Evolutionary conservation across 345 rosid genomes (phyloP).

Genomic region (Linum usitatissimum): DNA sequence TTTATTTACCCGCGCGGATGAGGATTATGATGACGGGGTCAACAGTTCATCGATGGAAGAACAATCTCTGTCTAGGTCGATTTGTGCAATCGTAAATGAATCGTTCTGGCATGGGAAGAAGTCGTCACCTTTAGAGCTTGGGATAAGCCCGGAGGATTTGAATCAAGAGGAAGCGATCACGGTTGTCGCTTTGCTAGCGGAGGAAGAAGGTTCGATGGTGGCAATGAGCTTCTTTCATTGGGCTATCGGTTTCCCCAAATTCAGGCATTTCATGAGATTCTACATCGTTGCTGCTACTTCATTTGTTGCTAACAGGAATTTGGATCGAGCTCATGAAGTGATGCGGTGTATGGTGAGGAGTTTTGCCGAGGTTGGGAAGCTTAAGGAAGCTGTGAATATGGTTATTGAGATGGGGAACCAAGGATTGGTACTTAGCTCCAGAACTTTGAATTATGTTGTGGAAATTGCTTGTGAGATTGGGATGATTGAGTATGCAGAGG

Average conservation of each 20-base stretch:
- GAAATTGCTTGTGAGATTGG: slow-evolving; percentile 37
- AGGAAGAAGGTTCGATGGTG: slow-evolving; percentile 75
- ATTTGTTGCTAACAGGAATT: slow-evolving; percentile 44
- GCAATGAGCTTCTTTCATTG: slow-evolving; percentile 72
- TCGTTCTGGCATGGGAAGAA: slow-evolving; percentile 32
- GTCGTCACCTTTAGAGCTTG: slow-evolving; percentile 37
- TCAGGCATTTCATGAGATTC: slow-evolving; percentile 68
- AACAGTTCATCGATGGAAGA: slow-evolving; percentile 15
- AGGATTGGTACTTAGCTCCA: slow-evolving; percentile 36
- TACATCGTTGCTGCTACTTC: slow-evolving; percentile 55
- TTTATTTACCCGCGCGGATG: not conserved
- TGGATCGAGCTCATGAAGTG: slow-evolving; percentile 57
- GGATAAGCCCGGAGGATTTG: slow-evolving; percentile 34
- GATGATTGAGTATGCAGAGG: slow-evolving; percentile 44
- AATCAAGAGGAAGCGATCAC: slow-evolving; percentile 66
- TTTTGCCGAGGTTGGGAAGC: slow-evolving; percentile 66
- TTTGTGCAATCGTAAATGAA: slow-evolving; percentile 45
- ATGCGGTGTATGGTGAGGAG: slow-evolving; percentile 55
- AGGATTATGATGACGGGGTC: not conserved
- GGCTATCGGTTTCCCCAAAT: slow-evolving; percentile 43
- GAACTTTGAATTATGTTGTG: slow-evolving; percentile 39
- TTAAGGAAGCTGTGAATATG: slow-evolving; percentile 56
- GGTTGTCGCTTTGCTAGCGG: slow-evolving; percentile 60
- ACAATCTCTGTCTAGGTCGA: slow-evolving; percentile 38
- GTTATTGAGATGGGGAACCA: slow-evolving; percentile 68